phyloP scores from a whole-genome alignment of 2,329 filamentous ascomycete species.

The Venturia carpophila region DNA sequence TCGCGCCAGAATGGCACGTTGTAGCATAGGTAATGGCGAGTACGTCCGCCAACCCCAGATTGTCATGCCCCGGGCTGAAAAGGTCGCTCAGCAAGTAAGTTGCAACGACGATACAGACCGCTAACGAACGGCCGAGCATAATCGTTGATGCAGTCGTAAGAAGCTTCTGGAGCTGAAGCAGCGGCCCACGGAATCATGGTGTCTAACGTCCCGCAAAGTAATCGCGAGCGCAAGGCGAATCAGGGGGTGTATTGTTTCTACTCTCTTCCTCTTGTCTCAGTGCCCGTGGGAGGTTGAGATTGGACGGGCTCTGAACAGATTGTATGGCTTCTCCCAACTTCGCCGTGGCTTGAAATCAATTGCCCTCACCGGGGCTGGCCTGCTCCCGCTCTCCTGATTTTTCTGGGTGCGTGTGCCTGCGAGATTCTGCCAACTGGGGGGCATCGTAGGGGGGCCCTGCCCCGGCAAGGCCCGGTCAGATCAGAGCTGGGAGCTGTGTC shows the following conservation, averaged over 20 bases:
- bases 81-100: neutral
- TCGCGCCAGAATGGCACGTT: neutral
- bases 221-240: neutral
- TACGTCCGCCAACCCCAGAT: conserved; percentile 1
- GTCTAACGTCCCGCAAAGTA: neutral
- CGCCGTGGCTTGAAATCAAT: conserved; percentile 3
- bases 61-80: neutral
- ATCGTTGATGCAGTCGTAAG: neutral
- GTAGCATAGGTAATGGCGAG: neutral
- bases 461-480: conserved; percentile 4
- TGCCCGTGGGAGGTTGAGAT: neutral
- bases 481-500: neutral
- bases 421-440: neutral
- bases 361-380: neutral
- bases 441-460: neutral
- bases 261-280: conserved; percentile 1
- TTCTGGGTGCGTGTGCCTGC: neutral
- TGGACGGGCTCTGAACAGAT: neutral
- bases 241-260: conserved; percentile 11
- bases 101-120: neutral
- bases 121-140: neutral
- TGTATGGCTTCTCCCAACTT: neutral
- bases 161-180: neutral
- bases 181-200: neutral
- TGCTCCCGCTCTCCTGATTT: neutral